These are phyloP conservation scores for Citrullus mucosospermus DNA, from an alignment of 306 rosid species.

Conservation along the genomic window DNA sequence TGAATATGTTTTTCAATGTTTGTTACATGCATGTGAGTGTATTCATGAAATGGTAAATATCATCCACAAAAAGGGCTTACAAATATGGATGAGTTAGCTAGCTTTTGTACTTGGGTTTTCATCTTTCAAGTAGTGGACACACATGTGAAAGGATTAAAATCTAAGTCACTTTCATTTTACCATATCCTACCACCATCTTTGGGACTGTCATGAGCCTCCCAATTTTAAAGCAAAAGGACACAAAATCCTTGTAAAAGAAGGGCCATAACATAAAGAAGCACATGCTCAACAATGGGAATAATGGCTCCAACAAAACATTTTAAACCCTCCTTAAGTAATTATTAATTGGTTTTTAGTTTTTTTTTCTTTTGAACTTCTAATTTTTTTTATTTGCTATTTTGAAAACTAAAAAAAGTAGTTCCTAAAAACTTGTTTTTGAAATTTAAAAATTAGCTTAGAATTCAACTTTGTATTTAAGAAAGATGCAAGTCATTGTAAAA, in stretches of 20 bases:
- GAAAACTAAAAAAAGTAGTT: too few species aligned
- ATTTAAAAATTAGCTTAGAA: too few species aligned
- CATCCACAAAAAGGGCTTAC: background rate
- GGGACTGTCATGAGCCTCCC: background rate
- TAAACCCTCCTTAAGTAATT: too few species aligned
- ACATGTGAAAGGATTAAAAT: background rate
- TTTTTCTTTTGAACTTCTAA: too few species aligned
- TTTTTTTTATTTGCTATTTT: too few species aligned
- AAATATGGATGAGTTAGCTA: background rate
- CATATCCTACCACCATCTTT: background rate
- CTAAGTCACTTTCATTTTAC: background rate
- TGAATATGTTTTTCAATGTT: background rate
- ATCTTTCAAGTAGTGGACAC: background rate
- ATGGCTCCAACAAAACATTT: too few species aligned
- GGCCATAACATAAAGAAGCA: background rate
- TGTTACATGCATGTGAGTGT: background rate
- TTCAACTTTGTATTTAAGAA: too few species aligned
- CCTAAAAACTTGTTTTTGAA: too few species aligned
- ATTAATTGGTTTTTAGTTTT: too few species aligned
- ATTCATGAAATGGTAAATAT: background rate
- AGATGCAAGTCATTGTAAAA: too few species aligned
- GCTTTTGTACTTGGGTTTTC: background rate
- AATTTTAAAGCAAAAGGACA: background rate
- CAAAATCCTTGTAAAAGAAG: background rate
- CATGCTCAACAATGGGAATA: background rate